Percentiles rank a stretch among this genome's conserved stretches.
Conservation (phyloP, 228 moss, liverwort and hornwort species). For the Sphagnum fallax region DNA sequence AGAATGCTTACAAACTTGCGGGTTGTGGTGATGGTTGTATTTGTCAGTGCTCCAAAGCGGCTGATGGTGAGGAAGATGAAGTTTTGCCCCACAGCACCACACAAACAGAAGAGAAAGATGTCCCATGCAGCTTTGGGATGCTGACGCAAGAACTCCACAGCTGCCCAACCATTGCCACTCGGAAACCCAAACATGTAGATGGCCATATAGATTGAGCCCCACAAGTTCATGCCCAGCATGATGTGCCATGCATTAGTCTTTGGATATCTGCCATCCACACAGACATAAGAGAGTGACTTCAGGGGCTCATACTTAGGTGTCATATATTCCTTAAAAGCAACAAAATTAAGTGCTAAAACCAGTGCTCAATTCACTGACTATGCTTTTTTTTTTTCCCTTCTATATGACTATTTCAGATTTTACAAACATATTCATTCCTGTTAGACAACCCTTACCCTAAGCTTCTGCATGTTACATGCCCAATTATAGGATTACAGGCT, state of each 20-base stretch:
- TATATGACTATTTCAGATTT: too few relatives aligned
- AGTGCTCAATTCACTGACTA: too few relatives aligned
- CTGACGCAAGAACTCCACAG: constrained; percentile 51
- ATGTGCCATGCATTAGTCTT: constrained; percentile 87
- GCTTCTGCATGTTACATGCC: too few relatives aligned
- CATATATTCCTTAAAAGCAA: too few relatives aligned
- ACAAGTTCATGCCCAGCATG: constrained; percentile 97
- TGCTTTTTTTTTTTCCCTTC: too few relatives aligned
- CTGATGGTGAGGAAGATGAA: constrained; percentile 97
- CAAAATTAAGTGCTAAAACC: too few relatives aligned
- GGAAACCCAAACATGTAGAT: constrained; percentile 70
- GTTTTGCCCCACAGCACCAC: constrained; percentile 84
- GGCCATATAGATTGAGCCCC: constrained; percentile 73
- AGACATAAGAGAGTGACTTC: too few relatives aligned
- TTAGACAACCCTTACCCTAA: too few relatives aligned
- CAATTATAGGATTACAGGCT: too few relatives aligned
- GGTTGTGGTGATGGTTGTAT: constrained; percentile 90
- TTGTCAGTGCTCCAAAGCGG: constrained; percentile 79
- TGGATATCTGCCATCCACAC: constrained; percentile 44
- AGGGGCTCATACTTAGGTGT: too few relatives aligned
- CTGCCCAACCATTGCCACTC: constrained; percentile 69
- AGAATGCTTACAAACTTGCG: constrained; percentile 94
- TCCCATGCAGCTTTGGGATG: constrained; percentile 72
- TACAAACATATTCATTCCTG: too few relatives aligned
- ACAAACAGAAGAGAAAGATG: constrained; percentile 80